A percentile compares a stretch with the other conserved stretches of the same genome.
Conservation (phyloP, 768 basidiomycete species). For the Rhodosporidiobolus odoratus region DNA sequence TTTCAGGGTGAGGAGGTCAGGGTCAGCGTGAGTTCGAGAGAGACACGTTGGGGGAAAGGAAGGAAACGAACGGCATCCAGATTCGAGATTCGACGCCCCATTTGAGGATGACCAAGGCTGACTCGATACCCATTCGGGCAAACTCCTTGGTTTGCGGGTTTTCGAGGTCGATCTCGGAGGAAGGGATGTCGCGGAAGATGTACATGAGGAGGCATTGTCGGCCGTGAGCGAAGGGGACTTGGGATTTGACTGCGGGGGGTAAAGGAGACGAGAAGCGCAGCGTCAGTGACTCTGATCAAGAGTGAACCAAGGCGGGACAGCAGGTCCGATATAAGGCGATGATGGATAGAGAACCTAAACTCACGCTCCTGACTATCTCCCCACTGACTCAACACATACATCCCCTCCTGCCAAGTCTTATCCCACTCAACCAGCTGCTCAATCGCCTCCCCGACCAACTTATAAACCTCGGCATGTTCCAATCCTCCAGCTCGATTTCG, state of each 20-base stretch:
- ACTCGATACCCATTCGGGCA: conserved; percentile 19
- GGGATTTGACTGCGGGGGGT: conserved; percentile 24
- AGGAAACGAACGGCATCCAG: conserved; percentile 29
- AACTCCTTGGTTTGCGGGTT: conserved; percentile 21
- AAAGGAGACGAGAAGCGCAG: background rate
- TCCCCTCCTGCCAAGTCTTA: background rate
- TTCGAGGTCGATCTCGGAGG: conserved; percentile 1
- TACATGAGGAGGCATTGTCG: conserved; percentile 20
- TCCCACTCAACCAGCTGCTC: conserved; percentile 16
- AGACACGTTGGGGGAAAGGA: background rate
- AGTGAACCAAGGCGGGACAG: background rate
- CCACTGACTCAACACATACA: conserved; percentile 15
- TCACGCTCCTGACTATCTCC: conserved; percentile 20
- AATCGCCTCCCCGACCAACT: conserved; percentile 6
- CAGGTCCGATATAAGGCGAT: background rate
- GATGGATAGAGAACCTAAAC: background rate
- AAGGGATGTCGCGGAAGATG: conserved; percentile 25
- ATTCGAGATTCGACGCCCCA: conserved; percentile 35
- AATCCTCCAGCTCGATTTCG: too few relatives aligned
- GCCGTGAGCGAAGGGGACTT: conserved; percentile 30
- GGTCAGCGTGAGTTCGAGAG: background rate
- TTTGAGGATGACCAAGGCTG: conserved; percentile 25
- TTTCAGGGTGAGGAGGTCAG: too few relatives aligned
- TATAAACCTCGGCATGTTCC: background rate
- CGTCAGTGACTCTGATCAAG: background rate